These are phyloP conservation scores for Angophora floribunda DNA, from an alignment of 345 rosid genomes.

Conservation along the genomic window DNA sequence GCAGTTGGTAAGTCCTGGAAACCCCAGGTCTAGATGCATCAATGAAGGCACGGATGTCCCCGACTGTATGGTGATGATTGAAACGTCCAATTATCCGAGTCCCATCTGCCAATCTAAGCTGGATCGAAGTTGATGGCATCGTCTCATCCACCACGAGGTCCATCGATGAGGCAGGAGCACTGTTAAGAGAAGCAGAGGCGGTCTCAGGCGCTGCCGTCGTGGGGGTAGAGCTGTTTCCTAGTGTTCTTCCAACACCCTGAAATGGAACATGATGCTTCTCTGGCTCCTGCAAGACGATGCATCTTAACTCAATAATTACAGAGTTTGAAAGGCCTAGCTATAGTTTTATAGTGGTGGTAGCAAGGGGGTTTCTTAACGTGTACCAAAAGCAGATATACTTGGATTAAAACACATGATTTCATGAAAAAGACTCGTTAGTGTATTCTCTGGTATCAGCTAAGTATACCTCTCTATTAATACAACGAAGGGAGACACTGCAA, in stretches of 20 bases:
- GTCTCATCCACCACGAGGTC: constrained; percentile 50
- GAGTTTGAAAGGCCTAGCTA: neutral
- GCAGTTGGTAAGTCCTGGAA: constrained; percentile 56
- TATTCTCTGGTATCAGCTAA: neutral
- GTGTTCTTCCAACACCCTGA: constrained; percentile 89
- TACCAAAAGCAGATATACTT: neutral
- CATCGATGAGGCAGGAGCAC: constrained; percentile 21
- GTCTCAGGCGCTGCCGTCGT: constrained; percentile 15
- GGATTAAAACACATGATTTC: neutral
- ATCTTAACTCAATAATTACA: neutral
- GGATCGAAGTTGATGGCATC: constrained; percentile 70
- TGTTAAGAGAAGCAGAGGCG: constrained; percentile 6
- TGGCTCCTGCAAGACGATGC: constrained; percentile 39
- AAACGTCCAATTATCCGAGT: constrained; percentile 59
- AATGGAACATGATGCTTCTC: constrained; percentile 63
- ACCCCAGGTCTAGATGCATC: constrained; percentile 56
- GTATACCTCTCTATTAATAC: neutral
- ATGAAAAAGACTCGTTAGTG: neutral
- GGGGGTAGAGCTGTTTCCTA: constrained; percentile 55
- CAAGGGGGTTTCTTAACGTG: neutral
- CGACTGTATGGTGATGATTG: constrained; percentile 66
- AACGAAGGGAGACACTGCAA: neutral
- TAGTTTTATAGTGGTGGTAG: neutral
- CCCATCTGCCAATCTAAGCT: constrained; percentile 85
- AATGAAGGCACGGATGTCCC: constrained; percentile 50